A percentile compares a stretch with the other conserved stretches of the same genome.
Conservation (phyloP, 2,329 filamentous ascomycete species). For the Diaporthe sp. region DNA sequence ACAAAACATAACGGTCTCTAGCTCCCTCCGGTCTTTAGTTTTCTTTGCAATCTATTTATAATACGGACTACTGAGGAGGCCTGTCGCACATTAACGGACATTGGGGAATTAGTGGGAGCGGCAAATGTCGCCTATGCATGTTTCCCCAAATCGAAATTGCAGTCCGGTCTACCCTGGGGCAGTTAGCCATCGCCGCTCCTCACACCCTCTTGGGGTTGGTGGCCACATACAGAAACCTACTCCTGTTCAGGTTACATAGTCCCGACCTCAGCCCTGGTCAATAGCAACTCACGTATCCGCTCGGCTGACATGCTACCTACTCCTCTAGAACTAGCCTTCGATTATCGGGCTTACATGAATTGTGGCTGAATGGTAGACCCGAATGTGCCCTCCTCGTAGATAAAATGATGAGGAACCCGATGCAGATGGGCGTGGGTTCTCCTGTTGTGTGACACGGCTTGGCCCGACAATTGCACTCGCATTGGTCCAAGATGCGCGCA, state of each 20-base stretch:
- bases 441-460: neutral
- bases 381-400: neutral
- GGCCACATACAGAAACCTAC: neutral
- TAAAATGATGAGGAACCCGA: conserved; percentile 2
- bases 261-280: neutral
- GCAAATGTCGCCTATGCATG: neutral
- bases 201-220: neutral
- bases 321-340: neutral
- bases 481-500: neutral
- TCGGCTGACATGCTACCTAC: neutral
- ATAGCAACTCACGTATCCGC: neutral
- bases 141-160: conserved; percentile 19
- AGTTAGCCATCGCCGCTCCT: neutral
- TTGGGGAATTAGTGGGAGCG: conserved; percentile 1
- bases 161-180: too few relatives aligned
- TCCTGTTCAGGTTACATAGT: conserved; percentile 24
- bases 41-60: conserved; percentile 5
- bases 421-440: neutral
- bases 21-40: neutral
- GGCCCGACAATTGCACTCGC: neutral
- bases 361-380: neutral
- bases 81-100: conserved; percentile 22
- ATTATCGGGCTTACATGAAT: conserved; percentile 13
- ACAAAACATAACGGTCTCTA: neutral
- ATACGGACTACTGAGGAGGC: neutral